These are phyloP conservation scores for Lactifluus piperatus DNA, from an alignment of 768 basidiomycete species.

Conservation along the genomic window DNA sequence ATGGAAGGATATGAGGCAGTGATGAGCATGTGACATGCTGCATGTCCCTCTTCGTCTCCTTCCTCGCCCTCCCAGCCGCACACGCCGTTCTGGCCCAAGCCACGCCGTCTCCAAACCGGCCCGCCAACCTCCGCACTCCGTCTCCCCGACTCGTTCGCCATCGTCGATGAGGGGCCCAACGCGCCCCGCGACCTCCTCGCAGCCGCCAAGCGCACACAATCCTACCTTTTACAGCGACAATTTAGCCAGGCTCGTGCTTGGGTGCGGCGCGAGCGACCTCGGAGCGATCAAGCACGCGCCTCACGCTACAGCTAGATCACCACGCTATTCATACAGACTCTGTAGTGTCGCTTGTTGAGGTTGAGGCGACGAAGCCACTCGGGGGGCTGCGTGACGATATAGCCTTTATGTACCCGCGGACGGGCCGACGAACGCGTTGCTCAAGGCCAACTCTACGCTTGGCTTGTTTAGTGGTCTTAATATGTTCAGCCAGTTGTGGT, in stretches of 20 bases:
- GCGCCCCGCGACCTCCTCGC: conserved; percentile 43
- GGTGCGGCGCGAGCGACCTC: conserved; percentile 44
- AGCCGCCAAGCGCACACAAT: conserved; percentile 46
- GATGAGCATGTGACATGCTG: neutral
- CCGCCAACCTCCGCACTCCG: conserved; percentile 20
- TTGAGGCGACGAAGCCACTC: conserved; percentile 30
- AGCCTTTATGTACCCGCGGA: conserved; percentile 31
- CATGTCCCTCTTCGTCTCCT: conserved; percentile 14
- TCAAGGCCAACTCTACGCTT: conserved; percentile 38
- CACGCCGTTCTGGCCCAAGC: conserved; percentile 33
- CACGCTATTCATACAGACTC: too few species aligned
- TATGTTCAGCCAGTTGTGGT: conserved; percentile 50
- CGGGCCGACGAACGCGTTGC: conserved; percentile 27
- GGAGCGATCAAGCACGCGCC: conserved; percentile 27
- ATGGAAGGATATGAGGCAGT: too few species aligned
- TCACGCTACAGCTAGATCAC: conserved; percentile 36
- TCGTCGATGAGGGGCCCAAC: conserved; percentile 34
- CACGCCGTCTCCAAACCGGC: conserved; percentile 26
- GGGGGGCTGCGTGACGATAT: conserved; percentile 42
- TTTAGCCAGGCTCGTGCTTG: too few species aligned
- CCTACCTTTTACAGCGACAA: too few species aligned
- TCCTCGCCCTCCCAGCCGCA: conserved; percentile 19
- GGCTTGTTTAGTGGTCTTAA: conserved; percentile 46
- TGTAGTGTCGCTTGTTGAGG: conserved; percentile 23
- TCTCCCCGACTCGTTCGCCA: conserved; percentile 39